Base-by-base conservation (phyloP, 768 basidiomycete species). In the Macrolepiota albuminosa region DNA sequence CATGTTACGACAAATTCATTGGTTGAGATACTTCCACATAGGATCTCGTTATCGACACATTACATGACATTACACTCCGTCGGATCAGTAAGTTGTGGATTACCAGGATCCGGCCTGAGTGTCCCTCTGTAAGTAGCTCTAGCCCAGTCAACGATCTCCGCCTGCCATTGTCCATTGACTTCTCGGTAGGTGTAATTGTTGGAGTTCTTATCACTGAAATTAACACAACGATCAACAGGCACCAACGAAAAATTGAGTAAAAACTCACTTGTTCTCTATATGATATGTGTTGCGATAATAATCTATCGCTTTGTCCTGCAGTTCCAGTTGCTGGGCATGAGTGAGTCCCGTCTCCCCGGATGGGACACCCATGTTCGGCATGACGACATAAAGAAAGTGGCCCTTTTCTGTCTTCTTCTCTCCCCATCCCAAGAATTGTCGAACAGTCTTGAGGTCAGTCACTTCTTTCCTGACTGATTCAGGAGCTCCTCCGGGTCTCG, bases 181-280 rank as follows among this genome's bases (percentile, higher is more conserved):
- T 55, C 1, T 42, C 40, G 59, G 48, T 24, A 60, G 54, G 56
- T 47, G 18, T 40, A 51, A 42, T 60, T 21, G 21, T 21, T 60
- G 29, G 29, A 29, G 14, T 18, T 18, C 2, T 48, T 48, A 6
- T 7, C 8, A 31, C 47, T 48, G 6, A 48, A 16, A 21, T 21
- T 21, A 21, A 21, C 1, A 21, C 21, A 31, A 48, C 4, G 4
- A 31, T 13, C 16, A 31, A 31, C 3, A 18, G 16, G 4, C 6
- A 9, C 9, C 9, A 31, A 31, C 29, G 26, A 6, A 47, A 29
- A 18, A 18, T 7, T 29, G 13, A 9, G 16, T 3, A 21, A 21
- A 48, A 50, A 49, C 47, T 36, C n/a, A 60, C 59, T 39, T 56
- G 54, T 60, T 60, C 29, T 54, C 40, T 40, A 60, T 60, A 14